A percentile compares a stretch with the other conserved stretches of the same genome.
Conservation (phyloP, 768 basidiomycete genomes). For the Panellus pusillus region DNA sequence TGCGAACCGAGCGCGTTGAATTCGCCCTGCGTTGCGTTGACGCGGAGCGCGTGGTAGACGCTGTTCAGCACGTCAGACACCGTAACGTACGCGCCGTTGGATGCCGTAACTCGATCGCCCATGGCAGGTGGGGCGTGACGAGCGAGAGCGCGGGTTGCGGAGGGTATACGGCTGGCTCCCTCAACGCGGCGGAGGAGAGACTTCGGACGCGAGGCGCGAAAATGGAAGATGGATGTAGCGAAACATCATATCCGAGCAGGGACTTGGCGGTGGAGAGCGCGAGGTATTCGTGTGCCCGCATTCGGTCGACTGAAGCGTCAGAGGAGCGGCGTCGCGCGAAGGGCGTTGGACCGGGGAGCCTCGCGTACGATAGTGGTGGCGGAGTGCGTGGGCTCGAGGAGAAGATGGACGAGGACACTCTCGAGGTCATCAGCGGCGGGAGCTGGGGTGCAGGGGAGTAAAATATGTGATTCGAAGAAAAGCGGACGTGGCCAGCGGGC, state of each 20-base stretch:
- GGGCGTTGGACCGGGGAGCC: constrained; percentile 7
- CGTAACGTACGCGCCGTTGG: constrained; percentile 2
- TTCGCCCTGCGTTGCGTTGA: neutral
- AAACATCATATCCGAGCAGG: constrained; percentile 4
- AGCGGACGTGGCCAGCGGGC: constrained; percentile 8
- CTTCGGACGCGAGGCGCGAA: neutral
- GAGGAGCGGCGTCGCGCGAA: neutral
- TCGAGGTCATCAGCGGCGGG: neutral
- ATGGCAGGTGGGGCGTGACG: constrained; percentile 5
- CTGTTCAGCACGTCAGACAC: constrained; percentile 2
- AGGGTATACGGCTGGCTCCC: constrained; percentile 8
- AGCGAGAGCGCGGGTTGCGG: neutral
- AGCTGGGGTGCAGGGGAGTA: constrained; percentile 6
- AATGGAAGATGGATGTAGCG: constrained; percentile 1
- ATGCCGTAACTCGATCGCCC: constrained; percentile 2
- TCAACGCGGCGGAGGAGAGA: neutral
- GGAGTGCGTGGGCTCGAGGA: constrained; percentile 2
- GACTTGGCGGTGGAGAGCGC: neutral
- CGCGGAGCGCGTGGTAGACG: constrained; percentile 1
- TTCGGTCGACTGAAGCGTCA: neutral
- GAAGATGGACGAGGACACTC: neutral
- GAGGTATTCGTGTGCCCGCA: constrained; percentile 4
- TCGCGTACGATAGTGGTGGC: neutral
- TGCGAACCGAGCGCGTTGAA: constrained; percentile 3
- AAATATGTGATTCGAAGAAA: constrained; percentile 2